Evolutionary conservation across 257 asterid species (phyloP), one percentile per base, ranked within the genome.

Genomic region (Galeopsis tetrahit): DNA sequence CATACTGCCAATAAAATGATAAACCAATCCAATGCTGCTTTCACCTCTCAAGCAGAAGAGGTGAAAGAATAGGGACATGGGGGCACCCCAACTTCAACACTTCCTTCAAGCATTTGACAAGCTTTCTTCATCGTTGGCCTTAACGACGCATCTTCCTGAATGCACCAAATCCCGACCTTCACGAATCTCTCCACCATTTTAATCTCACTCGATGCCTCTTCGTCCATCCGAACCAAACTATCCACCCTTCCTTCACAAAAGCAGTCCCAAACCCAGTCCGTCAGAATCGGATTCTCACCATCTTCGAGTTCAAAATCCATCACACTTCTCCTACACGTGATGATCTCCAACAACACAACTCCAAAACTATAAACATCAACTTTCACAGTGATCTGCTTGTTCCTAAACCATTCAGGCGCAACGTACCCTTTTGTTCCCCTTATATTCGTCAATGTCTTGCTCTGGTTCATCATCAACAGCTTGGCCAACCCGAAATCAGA

Each of bases 281-380:
- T 77, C 35, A 89, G 65, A 10, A 82, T 67, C 4, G 72, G 66
- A 9, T 7, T 62, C 2, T 63, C 86, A 1, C 74, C 82, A 3
- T 66, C 77, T 34, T 75, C 86, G 4, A 3, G 10, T 35, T 78
- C 83, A 63, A 75, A 0, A 5, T 72, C 65, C 21, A 70, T 76
- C 48, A 82, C 13, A 51, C 73, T 62, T 58, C 10, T 85, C 74
- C 81, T 71, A 8, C 91, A 85, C 3, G 74, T 55, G 10, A 89
- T 74, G 60, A 79, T 87, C 81, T 87, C 93, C 3, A 85, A 32
- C 3, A 87, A 48, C 66, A 87, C 39, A 14, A 89, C 88, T 0
- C 93, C 89, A 10, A 85, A 87, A 70, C 93, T 87, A 40, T 87
- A 89, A 2, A 87, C 96, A 70, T 83, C 96, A 0, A 80, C 90